Evolutionary conservation across 495 filamentous ascomycete genomes (phyloP).

Genomic region (Aspergillus hancockii): DNA sequence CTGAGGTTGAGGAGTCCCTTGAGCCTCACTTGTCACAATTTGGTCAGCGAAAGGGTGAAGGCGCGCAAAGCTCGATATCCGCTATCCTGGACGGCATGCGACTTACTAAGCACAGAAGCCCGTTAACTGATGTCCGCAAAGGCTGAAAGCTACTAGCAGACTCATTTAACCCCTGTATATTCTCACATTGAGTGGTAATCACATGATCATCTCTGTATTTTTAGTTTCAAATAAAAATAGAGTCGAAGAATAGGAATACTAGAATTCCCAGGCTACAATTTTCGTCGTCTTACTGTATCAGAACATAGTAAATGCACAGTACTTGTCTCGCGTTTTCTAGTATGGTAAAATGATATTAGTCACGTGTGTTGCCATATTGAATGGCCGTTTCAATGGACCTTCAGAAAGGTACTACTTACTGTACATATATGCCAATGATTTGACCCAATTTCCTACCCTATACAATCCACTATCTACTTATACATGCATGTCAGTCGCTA

Average conservation of each 20-base stretch:
- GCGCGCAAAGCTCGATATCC: slow-evolving; percentile 23
- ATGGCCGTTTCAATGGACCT: not conserved
- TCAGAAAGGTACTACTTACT: not conserved
- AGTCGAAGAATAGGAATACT: not conserved
- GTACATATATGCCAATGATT: too few relatives aligned
- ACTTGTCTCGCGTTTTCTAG: too few relatives aligned
- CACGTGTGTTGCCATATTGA: not conserved
- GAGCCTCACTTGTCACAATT: slow-evolving; percentile 65
- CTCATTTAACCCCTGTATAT: slow-evolving; percentile 20
- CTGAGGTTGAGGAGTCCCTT: slow-evolving; percentile 60
- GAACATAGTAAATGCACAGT: too few relatives aligned
- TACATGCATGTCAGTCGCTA: not conserved
- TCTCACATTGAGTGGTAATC: not conserved
- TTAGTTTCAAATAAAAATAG: not conserved
- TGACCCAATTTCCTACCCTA: not conserved
- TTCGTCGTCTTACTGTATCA: too few relatives aligned
- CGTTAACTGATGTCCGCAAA: slow-evolving; percentile 26
- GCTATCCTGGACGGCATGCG: slow-evolving; percentile 36
- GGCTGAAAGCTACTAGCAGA: slow-evolving; percentile 18
- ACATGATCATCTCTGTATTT: slow-evolving; percentile 1
- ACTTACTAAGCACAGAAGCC: slow-evolving; percentile 31
- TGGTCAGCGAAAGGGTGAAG: slow-evolving; percentile 52
- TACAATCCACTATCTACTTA: not conserved
- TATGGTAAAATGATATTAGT: not conserved
- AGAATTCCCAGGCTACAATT: not conserved